phyloP scores from a whole-genome alignment of 2,329 filamentous ascomycete genomes.

The Pyricularia sp. region DNA sequence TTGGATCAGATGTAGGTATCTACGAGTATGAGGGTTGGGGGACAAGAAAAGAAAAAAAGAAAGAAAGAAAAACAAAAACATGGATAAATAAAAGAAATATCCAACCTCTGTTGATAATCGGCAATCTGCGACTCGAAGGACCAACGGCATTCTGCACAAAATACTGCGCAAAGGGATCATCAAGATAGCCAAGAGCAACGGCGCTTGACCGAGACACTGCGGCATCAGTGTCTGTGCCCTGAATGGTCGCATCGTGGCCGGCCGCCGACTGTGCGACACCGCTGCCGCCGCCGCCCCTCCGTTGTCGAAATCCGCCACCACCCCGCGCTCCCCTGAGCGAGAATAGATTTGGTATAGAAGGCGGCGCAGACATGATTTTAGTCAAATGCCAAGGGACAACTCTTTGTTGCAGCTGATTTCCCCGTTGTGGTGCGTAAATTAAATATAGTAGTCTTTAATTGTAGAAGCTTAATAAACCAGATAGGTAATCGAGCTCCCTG shows the following conservation, averaged over 20 bases:
- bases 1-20: background rate
- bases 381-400: background rate
- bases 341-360: constrained; percentile 67
- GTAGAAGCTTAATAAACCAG: background rate
- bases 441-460: background rate
- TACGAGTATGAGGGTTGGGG: constrained; percentile 18
- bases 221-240: constrained; percentile 85
- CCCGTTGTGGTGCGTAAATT: background rate
- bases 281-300: constrained; percentile 19
- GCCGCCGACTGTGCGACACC: constrained; percentile 11
- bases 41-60: constrained; percentile 34
- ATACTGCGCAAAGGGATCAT: constrained; percentile 62
- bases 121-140: constrained; percentile 51
- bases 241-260: constrained; percentile 61
- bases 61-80: constrained; percentile 3
- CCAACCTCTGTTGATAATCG: constrained; percentile 86
- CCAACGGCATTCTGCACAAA: constrained; percentile 45
- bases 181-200: constrained; percentile 70
- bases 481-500: background rate
- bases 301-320: constrained; percentile 6
- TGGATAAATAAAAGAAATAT: constrained; percentile 2
- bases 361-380: constrained; percentile 45
- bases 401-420: background rate
- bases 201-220: constrained; percentile 81
- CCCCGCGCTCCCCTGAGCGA: constrained; percentile 35